Evolutionary conservation across 2,329 filamentous ascomycete genomes (phyloP).

Genomic region (Fusarium sp.): DNA sequence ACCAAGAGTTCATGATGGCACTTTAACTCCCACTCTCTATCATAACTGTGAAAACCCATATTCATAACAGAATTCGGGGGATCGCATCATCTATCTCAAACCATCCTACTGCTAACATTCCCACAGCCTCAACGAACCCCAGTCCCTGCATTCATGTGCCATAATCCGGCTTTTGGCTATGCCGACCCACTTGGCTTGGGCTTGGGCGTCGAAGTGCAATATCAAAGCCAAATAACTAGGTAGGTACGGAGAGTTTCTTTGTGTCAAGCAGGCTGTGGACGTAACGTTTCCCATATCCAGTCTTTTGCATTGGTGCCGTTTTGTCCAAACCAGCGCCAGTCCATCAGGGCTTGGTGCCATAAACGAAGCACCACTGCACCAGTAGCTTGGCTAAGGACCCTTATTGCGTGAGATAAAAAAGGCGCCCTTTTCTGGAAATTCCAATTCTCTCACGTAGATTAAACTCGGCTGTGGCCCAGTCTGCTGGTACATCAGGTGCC

Average conservation of each 20-base stretch:
- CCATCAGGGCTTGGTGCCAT: no score
- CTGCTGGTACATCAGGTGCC: conserved; percentile 27
- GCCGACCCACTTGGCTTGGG: conserved; percentile 45
- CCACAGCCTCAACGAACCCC: conserved; percentile 25
- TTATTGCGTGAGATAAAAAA: not conserved
- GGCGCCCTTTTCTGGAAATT: not conserved
- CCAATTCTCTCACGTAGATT: not conserved
- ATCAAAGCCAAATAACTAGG: conserved; percentile 12
- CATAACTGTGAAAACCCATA: not conserved
- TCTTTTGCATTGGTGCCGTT: conserved; percentile 16
- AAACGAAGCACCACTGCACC: not conserved
- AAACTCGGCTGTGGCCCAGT: no score
- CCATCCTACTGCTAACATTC: conserved; percentile 20
- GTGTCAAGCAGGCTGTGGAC: conserved; percentile 8
- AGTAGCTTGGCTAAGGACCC: conserved; percentile 1
- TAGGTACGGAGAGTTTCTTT: conserved; percentile 12
- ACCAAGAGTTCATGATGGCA: not conserved
- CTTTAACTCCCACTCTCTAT: not conserved
- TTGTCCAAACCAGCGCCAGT: not conserved
- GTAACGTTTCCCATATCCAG: conserved; percentile 26
- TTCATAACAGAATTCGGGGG: not conserved
- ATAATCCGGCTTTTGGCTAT: conserved; percentile 46
- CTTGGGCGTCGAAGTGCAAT: conserved; percentile 41
- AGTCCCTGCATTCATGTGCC: conserved; percentile 41
- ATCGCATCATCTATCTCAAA: conserved; percentile 10